Base-by-base conservation (phyloP, 129 eudicot species). In the Flaveria linearis region DNA sequence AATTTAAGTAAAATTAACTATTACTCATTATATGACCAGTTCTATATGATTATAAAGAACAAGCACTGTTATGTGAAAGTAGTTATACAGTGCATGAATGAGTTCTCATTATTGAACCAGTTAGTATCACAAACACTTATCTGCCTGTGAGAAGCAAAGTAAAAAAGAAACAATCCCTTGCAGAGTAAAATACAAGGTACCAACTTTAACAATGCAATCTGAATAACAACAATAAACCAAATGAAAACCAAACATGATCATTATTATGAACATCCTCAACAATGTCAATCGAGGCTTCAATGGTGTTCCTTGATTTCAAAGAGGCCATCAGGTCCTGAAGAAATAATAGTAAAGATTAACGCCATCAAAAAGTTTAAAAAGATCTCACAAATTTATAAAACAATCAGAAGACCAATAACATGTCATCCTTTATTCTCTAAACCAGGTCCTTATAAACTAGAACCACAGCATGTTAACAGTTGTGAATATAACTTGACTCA, bases 241-340 rank as follows among this genome's bases (percentile, higher is more conserved):
- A 36, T 36, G 41, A 36, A 36, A 56, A 49, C 61, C 12, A 74
- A 42, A 17, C 80, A 80, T n/a, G 57, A 49, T 25, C 23, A 55
- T 45, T 17, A 25, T 74, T 74, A 47, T 14, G n/a, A 57, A 56
- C 15, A 46, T 53, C 76, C 55, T 68, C 33, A 33, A 55, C 60
- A 73, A 25, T 22, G 13, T 73, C 75, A 26, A 58, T 7, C 1
- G 0, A 49, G 7, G 36, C 30, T 47, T 89, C 79, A 92, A 50
- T 92, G 97, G 75, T 92, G 91, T 66, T 82, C 80, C 86, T 88
- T 92, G 7, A 72, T 71, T 84, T 90, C 91, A 80, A 90, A 90
- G 30, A 90, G 89, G 67, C 96, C 96, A 85, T 89, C 92, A 39
- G 96, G 91, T 80, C 95, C 95, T 89, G 91, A 69, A 28, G 56